A percentile compares a stretch with the other conserved stretches of the same genome.
Conservation (phyloP, 306 rosid genomes). For the Cucurbita moschata region DNA sequence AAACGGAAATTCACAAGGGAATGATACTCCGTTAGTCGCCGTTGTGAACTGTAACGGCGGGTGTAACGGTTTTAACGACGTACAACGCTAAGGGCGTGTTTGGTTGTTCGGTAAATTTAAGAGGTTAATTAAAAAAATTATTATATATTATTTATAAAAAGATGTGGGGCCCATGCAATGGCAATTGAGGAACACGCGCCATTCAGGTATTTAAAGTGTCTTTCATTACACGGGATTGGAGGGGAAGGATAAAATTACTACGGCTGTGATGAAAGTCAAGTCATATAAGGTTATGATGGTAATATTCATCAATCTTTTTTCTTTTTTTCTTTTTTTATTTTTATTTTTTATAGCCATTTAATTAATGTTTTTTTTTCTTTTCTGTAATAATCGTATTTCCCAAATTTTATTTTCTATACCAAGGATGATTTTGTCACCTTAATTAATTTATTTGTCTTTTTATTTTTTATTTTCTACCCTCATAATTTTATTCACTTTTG, state of each 20-base stretch:
- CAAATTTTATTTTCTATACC: not conserved
- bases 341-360: not conserved
- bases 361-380: not conserved
- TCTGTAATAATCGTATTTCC: not conserved
- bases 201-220: not conserved
- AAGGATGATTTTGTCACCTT: not conserved
- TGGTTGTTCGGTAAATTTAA: not conserved
- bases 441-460: not conserved
- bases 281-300: not conserved
- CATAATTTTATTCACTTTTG: not conserved
- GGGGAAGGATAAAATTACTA: not conserved
- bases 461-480: not conserved
- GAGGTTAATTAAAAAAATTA: not conserved
- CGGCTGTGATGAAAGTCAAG: not conserved
- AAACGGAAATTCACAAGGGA: not conserved
- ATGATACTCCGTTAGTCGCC: not conserved
- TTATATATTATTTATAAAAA: not conserved
- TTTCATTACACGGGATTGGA: not conserved
- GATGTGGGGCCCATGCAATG: not conserved
- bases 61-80: not conserved
- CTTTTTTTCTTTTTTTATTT: not conserved
- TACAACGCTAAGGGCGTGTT: not conserved
- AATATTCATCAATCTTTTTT: not conserved
- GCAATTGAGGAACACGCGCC: not conserved
- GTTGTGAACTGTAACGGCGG: conserved; percentile 5